Evolutionary conservation across 768 basidiomycete species (phyloP).

Genomic region (Leccinum fibrillosum): DNA sequence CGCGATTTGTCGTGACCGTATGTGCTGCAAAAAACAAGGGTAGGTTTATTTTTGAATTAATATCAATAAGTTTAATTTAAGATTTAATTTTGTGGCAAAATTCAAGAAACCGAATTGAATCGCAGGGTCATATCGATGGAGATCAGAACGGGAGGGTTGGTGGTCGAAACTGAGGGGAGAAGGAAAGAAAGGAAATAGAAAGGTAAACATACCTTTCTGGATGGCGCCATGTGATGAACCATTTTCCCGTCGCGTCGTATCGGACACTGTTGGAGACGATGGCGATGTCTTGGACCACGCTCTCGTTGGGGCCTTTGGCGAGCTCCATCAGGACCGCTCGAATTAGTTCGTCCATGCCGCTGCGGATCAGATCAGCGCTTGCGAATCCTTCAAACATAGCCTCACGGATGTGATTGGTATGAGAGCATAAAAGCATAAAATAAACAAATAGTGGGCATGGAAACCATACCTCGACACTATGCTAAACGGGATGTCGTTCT

Average conservation of each 20-base stretch:
- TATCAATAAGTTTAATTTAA: too few species aligned
- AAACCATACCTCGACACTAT: constrained; percentile 82
- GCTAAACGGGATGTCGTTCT: constrained; percentile 78
- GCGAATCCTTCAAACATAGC: background rate
- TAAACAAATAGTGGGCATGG: background rate
- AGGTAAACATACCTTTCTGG: constrained; percentile 65
- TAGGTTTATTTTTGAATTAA: background rate
- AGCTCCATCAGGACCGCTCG: constrained; percentile 81
- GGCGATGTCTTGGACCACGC: constrained; percentile 71
- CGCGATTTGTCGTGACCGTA: constrained; percentile 97
- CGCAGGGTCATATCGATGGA: background rate
- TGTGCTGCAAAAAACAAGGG: constrained; percentile 35
- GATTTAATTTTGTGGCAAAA: background rate
- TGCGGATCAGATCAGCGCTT: constrained; percentile 27
- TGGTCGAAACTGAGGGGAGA: background rate
- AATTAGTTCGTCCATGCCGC: constrained; percentile 93
- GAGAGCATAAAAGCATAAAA: constrained; percentile 3
- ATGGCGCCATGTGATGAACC: constrained; percentile 86
- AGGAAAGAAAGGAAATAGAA: background rate
- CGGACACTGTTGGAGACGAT: constrained; percentile 94
- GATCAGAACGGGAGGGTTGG: background rate
- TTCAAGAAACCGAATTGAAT: background rate
- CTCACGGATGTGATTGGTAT: constrained; percentile 6
- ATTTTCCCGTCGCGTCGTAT: constrained; percentile 53
- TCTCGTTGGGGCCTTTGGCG: constrained; percentile 50